A percentile compares a stretch with the other conserved stretches of the same genome.
phyloP scores from a whole-genome alignment of 1,139 yeast genomes.

The Magnusiomyces clavatus region DNA sequence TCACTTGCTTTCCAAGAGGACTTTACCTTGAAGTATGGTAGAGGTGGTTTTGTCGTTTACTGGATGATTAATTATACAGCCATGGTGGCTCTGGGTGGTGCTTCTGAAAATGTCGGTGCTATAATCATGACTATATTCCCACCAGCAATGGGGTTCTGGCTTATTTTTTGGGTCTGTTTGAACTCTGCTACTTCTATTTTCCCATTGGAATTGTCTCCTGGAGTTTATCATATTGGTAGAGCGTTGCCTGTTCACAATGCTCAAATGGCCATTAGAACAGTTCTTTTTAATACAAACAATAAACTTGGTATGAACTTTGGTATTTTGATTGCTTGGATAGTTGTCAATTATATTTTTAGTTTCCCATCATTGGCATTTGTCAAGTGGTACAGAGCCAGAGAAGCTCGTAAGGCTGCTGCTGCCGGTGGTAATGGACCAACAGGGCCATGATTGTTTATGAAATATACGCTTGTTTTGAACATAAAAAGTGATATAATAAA shows the following conservation, averaged over 20 bases:
- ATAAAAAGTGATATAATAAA: too few relatives aligned
- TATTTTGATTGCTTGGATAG: constrained; percentile 51
- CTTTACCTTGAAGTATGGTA: constrained; percentile 46
- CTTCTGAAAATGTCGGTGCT: constrained; percentile 51
- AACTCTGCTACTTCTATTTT: constrained; percentile 57
- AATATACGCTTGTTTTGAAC: too few relatives aligned
- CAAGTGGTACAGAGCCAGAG: constrained; percentile 4
- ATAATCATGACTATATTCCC: constrained; percentile 41
- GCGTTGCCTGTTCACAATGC: constrained; percentile 59
- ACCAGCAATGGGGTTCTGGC: constrained; percentile 53
- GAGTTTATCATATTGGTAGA: constrained; percentile 55
- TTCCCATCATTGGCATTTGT: constrained; percentile 6
- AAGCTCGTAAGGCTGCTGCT: constrained; percentile 9
- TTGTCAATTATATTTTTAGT: constrained; percentile 35
- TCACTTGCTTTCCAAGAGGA: constrained; percentile 56
- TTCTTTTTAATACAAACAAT: constrained; percentile 51
- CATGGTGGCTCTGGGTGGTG: constrained; percentile 56
- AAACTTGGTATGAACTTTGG: constrained; percentile 53
- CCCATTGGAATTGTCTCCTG: constrained; percentile 46
- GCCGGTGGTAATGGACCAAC: background rate
- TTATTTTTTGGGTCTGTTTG: constrained; percentile 50
- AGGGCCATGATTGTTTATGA: too few relatives aligned
- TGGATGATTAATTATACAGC: constrained; percentile 57
- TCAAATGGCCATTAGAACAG: constrained; percentile 47
- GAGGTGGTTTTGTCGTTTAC: constrained; percentile 53